Conservation (phyloP, 164 flowering plant genomes). For the Euptelea pleiosperma region DNA sequence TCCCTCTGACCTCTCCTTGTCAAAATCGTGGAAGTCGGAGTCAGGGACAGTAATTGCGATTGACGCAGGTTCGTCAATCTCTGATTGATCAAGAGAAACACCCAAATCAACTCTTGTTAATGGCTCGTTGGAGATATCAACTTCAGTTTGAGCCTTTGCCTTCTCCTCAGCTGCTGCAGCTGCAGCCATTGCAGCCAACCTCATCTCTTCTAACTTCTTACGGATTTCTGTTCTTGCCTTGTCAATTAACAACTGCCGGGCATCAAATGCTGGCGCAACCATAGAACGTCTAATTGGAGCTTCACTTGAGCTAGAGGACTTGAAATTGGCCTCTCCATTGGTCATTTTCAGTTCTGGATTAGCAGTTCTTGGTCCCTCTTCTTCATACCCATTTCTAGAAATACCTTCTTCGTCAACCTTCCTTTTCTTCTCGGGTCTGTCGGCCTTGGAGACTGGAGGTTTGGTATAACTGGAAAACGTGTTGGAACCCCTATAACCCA, state of each 20-base stretch:
- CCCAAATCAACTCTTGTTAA: constrained; percentile 13
- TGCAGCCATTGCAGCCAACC: constrained; percentile 31
- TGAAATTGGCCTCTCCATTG: constrained; percentile 33
- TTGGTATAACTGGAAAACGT: constrained; percentile 14
- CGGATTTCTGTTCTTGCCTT: constrained; percentile 68
- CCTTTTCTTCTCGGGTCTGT: constrained; percentile 56
- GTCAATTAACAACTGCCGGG: constrained; percentile 59
- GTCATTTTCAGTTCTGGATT: constrained; percentile 28
- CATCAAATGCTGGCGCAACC: constrained; percentile 56
- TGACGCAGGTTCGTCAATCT: constrained; percentile 29
- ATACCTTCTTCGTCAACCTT: constrained; percentile 36
- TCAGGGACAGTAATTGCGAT: constrained; percentile 68
- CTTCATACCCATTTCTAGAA: constrained; percentile 31
- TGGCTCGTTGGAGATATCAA: constrained; percentile 17
- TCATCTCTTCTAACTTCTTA: constrained; percentile 61
- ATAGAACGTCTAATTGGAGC: constrained; percentile 30
- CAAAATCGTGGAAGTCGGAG: constrained; percentile 88
- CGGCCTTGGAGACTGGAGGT: constrained; percentile 23
- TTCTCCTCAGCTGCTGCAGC: constrained; percentile 30
- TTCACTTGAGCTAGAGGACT: constrained; percentile 24
- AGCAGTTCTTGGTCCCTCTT: constrained; percentile 20
- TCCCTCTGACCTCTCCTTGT: constrained; percentile 73
- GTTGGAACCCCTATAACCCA: constrained; percentile 19
- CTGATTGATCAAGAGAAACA: constrained; percentile 12
- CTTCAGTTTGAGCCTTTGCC: constrained; percentile 18